A percentile compares a stretch with the other conserved stretches of the same genome.
Evolutionary conservation across 139 green algal species (phyloP).

Genomic region (Closterium sp.): DNA sequence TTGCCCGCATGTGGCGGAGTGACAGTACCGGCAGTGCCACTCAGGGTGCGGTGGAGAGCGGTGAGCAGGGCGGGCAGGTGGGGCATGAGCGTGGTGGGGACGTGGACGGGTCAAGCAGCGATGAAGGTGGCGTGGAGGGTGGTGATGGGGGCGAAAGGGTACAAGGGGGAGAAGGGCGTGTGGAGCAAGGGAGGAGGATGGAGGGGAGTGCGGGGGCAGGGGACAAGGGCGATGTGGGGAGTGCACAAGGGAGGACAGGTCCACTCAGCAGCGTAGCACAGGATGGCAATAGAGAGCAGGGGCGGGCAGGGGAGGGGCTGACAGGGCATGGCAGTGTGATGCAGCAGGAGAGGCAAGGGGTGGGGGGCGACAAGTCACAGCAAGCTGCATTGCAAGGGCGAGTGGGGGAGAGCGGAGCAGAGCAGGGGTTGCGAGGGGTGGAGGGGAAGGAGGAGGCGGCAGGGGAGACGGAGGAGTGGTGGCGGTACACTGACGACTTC

Average conservation of each 20-base stretch:
- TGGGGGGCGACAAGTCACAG: background rate
- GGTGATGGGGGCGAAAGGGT: background rate
- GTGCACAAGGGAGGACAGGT: background rate
- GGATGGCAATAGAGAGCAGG: background rate
- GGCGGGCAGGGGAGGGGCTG: background rate
- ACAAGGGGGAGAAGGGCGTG: background rate
- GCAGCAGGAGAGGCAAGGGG: background rate
- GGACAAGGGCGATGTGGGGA: background rate
- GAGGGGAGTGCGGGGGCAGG: background rate
- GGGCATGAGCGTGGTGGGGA: background rate
- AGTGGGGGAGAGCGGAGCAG: background rate
- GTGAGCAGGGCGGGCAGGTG: background rate
- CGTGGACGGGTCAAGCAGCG: background rate
- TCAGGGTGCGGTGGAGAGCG: background rate
- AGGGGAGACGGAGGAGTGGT: background rate
- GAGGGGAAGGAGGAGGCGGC: background rate
- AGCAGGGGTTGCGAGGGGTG: background rate
- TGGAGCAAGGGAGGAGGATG: background rate
- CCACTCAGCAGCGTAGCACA: background rate
- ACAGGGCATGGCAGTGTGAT: background rate
- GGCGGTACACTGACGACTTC: background rate
- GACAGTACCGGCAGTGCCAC: background rate
- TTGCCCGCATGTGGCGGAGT: background rate
- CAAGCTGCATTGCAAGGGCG: background rate
- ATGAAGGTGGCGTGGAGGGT: background rate